Evolutionary conservation across 768 basidiomycete species (phyloP).

Genomic region (Pulveroboletus sp.): DNA sequence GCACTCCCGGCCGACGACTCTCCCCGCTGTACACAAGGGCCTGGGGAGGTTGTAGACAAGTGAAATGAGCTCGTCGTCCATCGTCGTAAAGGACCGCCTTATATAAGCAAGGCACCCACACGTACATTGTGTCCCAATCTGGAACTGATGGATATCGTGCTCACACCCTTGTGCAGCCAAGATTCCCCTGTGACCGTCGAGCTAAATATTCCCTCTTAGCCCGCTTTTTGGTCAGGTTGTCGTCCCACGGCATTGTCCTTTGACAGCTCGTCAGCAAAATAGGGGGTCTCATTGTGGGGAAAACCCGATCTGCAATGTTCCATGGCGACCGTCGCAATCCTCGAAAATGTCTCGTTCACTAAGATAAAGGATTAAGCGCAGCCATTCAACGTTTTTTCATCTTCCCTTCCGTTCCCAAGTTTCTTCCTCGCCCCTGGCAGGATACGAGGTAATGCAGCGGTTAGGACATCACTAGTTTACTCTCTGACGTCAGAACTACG

Average conservation of each 20-base stretch:
- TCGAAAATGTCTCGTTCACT: neutral
- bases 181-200: too few relatives aligned
- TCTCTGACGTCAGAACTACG: neutral
- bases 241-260: neutral
- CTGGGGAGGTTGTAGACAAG: too few relatives aligned
- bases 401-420: neutral
- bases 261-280: slow-evolving; percentile 1
- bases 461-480: neutral
- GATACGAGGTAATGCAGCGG: slow-evolving; percentile 6
- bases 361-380: slow-evolving; percentile 9
- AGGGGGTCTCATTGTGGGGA: too few relatives aligned
- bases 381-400: neutral
- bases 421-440: slow-evolving; percentile 8
- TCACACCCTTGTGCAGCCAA: too few relatives aligned
- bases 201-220: neutral
- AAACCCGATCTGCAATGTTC: neutral
- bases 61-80: too few relatives aligned
- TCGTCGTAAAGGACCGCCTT: too few relatives aligned
- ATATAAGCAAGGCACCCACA: too few relatives aligned
- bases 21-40: too few relatives aligned
- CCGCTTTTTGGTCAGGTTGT: neutral
- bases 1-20: too few relatives aligned
- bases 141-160: too few relatives aligned
- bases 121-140: too few relatives aligned
- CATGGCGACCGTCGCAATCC: slow-evolving; percentile 13